phyloP scores from a whole-genome alignment of 1,284 basidiomycete species.

The Trametes versicolor region DNA sequence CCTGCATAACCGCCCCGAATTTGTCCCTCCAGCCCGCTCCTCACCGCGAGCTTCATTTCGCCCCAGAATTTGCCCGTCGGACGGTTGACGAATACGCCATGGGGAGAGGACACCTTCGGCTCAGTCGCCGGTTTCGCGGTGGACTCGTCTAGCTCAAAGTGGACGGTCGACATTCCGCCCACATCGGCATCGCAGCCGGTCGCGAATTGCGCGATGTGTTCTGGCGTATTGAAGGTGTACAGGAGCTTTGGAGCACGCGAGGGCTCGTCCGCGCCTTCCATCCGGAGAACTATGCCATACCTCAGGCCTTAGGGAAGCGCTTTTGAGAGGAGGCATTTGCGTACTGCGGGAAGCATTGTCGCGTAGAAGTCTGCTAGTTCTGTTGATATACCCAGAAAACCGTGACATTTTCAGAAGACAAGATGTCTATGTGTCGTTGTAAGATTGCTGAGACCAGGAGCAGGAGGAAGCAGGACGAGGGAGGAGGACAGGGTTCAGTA shows the following conservation, averaged over 20 bases:
- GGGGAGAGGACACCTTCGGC: conserved; percentile 49
- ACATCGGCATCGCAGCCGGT: conserved; percentile 87
- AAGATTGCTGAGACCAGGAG: no score
- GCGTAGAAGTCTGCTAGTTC: conserved; percentile 44
- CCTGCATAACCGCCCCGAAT: conserved; percentile 85
- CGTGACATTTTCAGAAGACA: conserved; percentile 40
- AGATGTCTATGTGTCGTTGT: background rate
- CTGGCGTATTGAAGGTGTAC: conserved; percentile 66
- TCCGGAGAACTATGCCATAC: conserved; percentile 63
- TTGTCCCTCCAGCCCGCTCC: conserved; percentile 65
- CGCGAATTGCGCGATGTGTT: conserved; percentile 70
- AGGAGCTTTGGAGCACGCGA: conserved; percentile 66
- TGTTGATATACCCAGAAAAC: conserved; percentile 48
- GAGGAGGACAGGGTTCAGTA: no score
- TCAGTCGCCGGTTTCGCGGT: conserved; percentile 43
- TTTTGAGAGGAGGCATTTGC: conserved; percentile 23
- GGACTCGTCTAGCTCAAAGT: conserved; percentile 69
- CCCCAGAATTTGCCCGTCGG: conserved; percentile 79
- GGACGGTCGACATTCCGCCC: conserved; percentile 82
- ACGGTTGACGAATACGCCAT: conserved; percentile 39
- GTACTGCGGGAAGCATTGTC: conserved; percentile 47
- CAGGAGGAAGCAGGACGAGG: background rate
- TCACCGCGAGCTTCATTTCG: conserved; percentile 73
- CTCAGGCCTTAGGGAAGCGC: conserved; percentile 19
- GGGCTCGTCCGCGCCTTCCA: conserved; percentile 75